Base-by-base conservation (phyloP, 2,329 filamentous ascomycete species). In the Nigrograna mackinnonii region DNA sequence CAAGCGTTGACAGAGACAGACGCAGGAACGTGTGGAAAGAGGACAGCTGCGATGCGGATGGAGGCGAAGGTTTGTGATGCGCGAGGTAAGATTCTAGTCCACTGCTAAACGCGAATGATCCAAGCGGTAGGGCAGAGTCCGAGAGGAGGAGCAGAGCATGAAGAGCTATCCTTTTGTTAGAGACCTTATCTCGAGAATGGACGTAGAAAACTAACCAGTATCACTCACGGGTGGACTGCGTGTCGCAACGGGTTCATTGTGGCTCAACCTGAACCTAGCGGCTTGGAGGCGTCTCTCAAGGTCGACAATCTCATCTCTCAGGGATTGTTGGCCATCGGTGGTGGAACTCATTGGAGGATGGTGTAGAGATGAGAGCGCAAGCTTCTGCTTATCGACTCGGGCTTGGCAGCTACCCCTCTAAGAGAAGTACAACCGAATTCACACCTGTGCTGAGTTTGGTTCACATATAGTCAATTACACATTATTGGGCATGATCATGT, bases 81-180 rank as follows among this genome's bases (percentile, higher is more conserved):
- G 86, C 85, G 14, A 91, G 82, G 66, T 86, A 92, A 30, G 88
- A 92, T 71, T 94, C 89, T 13, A 94, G 79, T 3, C 88, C 88
- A 54, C 83, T 87, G 73, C 84, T 89, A 73, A 92, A 94, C 58
- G 89, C 89, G 70, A 94, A 94, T n/a, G 88, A 89, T 43, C 89
- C 89, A 0, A 94, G 77, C 1, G 89, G 89, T 2, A 94, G 80
- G 12, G 87, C 87, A 1, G 89, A 91, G 73, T 94, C 89, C 35
- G 89, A 83, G 36, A 92, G 83, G 3, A 94, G 77, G 22, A 92
- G 80, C 26, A 91, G 80, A 52, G 86, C 85, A 68, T 92, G 89
- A 20, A 66, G 60, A n/a, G 58, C 61, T 59, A 47, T 12, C 33
- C 12, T n/a, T 24, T 6, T n/a, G 40, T 49, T 31, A 44, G 49